These are phyloP conservation scores for Parasarocladium wereldwijsianum DNA, from an alignment of 2,329 filamentous ascomycete genomes.

Conservation along the genomic window DNA sequence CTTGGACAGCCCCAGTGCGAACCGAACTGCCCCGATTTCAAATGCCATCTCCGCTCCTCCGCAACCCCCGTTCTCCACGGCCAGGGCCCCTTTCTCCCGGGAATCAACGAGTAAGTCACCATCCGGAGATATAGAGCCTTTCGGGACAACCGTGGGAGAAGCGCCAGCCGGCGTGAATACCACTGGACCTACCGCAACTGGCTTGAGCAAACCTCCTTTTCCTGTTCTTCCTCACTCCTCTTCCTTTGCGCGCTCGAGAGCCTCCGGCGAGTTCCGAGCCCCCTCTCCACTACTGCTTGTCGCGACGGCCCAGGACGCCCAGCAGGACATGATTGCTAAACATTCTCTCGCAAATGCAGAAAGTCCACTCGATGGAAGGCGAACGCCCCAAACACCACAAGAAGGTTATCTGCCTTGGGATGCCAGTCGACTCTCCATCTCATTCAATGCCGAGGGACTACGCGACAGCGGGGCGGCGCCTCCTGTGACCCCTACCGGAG, in stretches of 20 bases:
- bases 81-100: conserved; percentile 20
- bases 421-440: conserved; percentile 71
- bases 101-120: conserved; percentile 31
- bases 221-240: conserved; percentile 18
- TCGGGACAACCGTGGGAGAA: conserved; percentile 8
- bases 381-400: conserved; percentile 64
- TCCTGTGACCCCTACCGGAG: conserved; percentile 71
- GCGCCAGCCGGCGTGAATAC: conserved; percentile 7
- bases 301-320: conserved; percentile 3
- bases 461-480: conserved; percentile 21
- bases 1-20: conserved; percentile 34
- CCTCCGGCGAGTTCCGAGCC: conserved; percentile 15
- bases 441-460: conserved; percentile 31
- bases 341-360: conserved; percentile 33
- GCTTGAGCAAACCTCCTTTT: conserved; percentile 17
- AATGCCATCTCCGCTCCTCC: too few species aligned
- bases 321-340: conserved; percentile 36
- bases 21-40: conserved; percentile 23
- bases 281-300: conserved; percentile 16
- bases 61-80: conserved; percentile 26
- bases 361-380: conserved; percentile 43
- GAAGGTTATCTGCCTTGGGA: conserved; percentile 64
- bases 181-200: conserved; percentile 15
- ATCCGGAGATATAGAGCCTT: conserved; percentile 7
- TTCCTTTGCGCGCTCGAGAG: conserved; percentile 20